phyloP scores from a whole-genome alignment of 257 asterid genomes.

The Nicotiana noctiflora region DNA sequence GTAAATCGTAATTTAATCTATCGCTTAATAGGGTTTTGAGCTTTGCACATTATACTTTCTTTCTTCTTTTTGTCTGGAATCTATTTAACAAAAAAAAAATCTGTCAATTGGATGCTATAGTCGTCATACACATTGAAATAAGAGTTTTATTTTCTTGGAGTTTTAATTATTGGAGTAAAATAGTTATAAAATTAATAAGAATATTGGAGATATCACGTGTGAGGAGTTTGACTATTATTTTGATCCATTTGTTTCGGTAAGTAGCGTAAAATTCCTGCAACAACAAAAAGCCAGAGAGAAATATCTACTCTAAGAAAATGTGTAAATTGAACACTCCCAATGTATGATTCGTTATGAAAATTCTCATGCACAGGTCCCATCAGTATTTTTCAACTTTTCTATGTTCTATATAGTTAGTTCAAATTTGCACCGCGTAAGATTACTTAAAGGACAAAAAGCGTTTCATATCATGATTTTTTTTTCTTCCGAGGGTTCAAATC shows the following conservation, averaged over 20 bases:
- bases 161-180: constrained; percentile 7
- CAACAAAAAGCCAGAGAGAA: not conserved
- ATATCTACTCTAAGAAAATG: not conserved
- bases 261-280: constrained; percentile 12
- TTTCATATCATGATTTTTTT: no score
- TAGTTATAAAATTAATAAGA: not conserved
- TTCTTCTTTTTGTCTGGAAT: constrained; percentile 1
- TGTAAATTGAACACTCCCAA: not conserved
- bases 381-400: not conserved
- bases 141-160: constrained; percentile 16
- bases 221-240: constrained; percentile 44
- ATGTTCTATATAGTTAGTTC: no score
- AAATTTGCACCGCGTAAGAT: no score
- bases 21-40: constrained; percentile 43
- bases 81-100: constrained; percentile 8
- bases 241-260: constrained; percentile 29
- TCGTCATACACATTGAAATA: constrained; percentile 24
- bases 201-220: constrained; percentile 51
- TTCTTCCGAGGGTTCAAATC: no score
- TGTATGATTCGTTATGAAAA: not conserved
- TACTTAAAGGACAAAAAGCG: no score
- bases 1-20: constrained; percentile 24
- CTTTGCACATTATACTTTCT: constrained; percentile 19
- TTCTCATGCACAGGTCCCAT: not conserved
- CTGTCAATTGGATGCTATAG: not conserved